Conservation (phyloP, 1,284 basidiomycete species). For the Fereydounia khargensis region DNA sequence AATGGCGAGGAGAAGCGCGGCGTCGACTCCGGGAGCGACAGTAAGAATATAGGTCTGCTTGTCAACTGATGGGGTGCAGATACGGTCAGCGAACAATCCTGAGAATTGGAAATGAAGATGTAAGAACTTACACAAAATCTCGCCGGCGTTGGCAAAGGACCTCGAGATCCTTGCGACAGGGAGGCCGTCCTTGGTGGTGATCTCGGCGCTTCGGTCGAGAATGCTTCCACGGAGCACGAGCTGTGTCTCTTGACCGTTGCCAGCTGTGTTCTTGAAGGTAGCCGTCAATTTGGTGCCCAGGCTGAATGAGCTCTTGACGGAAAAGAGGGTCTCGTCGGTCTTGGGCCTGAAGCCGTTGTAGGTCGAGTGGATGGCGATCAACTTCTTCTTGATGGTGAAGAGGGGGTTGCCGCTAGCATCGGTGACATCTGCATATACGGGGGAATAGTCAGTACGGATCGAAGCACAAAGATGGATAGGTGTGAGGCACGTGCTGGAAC, state of each 20-base stretch:
- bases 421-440: slow-evolving; percentile 1
- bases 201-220: slow-evolving; percentile 13
- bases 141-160: slow-evolving; percentile 15
- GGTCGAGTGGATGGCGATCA: slow-evolving; percentile 5
- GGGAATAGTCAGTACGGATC: too few species aligned
- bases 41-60: slow-evolving; percentile 54
- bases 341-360: slow-evolving; percentile 14
- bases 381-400: slow-evolving; percentile 13
- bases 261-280: slow-evolving; percentile 20
- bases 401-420: slow-evolving; percentile 6
- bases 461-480: too few species aligned
- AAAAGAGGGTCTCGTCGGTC: too few species aligned
- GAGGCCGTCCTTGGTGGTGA: slow-evolving; percentile 16
- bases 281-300: too few species aligned
- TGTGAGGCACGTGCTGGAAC: slow-evolving; percentile 6
- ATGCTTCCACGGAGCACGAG: slow-evolving; percentile 17
- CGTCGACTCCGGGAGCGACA: slow-evolving; percentile 60
- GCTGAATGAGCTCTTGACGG: too few species aligned
- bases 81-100: too few species aligned
- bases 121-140: slow-evolving; percentile 27
- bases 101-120: too few species aligned
- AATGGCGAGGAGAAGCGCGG: slow-evolving; percentile 59
- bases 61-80: too few species aligned
- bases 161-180: slow-evolving; percentile 21
- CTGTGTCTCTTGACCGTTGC: slow-evolving; percentile 5